phyloP scores from a whole-genome alignment of 1,284 basidiomycete species.

The Apiotrichum akiyoshidainum region DNA sequence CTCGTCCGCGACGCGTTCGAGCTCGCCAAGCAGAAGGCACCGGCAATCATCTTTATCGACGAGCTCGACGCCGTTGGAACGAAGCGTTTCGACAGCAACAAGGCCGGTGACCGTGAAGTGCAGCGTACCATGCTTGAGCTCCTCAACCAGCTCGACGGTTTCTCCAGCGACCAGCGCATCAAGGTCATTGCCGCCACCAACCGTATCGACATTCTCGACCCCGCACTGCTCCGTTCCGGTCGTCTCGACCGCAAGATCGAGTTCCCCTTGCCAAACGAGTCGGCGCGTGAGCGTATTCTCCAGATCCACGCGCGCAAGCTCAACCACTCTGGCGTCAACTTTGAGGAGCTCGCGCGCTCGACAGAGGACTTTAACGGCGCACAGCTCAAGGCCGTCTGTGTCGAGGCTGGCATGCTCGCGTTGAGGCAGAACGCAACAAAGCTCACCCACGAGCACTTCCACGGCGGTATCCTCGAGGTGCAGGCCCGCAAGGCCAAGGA shows the following conservation, averaged over 20 bases:
- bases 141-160: conserved; percentile 80
- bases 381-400: conserved; percentile 78
- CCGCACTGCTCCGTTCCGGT: conserved; percentile 70
- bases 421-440: conserved; percentile 88
- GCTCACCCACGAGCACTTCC: conserved; percentile 87
- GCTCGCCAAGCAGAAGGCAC: conserved; percentile 96
- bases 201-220: conserved; percentile 94
- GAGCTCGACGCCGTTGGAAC: conserved; percentile 98
- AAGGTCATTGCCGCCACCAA: conserved; percentile 99
- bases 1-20: conserved; percentile 95
- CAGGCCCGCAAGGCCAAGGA: conserved; percentile 97
- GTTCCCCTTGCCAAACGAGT: conserved; percentile 73
- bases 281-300: conserved; percentile 67
- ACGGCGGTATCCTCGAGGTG: conserved; percentile 84
- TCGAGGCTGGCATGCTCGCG: conserved; percentile 87
- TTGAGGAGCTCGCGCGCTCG: conserved; percentile 68
- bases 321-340: conserved; percentile 62
- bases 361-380: conserved; percentile 73
- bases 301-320: conserved; percentile 90
- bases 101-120: conserved; percentile 96
- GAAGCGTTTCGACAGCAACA: conserved; percentile 97
- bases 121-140: conserved; percentile 99
- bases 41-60: conserved; percentile 98
- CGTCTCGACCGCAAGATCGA: conserved; percentile 76
- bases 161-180: conserved; percentile 89